Evolutionary conservation across 2,329 filamentous ascomycete genomes (phyloP), one percentile per base, ranked within the genome.

Genomic region (Sclerotinia nivalis): DNA sequence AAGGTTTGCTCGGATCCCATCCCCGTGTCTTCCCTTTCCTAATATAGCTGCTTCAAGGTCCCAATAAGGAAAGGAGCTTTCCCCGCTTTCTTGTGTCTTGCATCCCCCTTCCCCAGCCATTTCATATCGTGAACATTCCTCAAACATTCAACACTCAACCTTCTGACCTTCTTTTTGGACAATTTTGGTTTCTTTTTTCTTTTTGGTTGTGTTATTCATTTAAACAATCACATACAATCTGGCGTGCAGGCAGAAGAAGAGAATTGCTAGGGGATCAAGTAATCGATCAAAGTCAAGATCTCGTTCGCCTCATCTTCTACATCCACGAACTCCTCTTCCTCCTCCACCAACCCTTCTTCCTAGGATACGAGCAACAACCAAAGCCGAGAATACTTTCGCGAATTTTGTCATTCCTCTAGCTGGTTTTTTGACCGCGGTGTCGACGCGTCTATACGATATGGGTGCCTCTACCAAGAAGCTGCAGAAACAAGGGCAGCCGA

Each of bases 391-490:
- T 13, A 59, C 58, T n/a, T 74, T 72, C 40, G 62, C 66, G 25
- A 55, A 73, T 68, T 76, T 75, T 70, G 71, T 73, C 5, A 71
- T 76, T 37, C 73, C 72, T 28, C 60, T 73, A 43, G 71, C 74
- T 40, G 71, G 69, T 25, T 43, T 75, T 40, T 69, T 74, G 49
- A 74, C 66, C n/a, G 43, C 50, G 9, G 25, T 76, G 34, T 52
- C 72, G 54, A 71, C 73, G 59, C 69, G 73, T 65, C 55, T 75
- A 4, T 72, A 74, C 70, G 73, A 77, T 68, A 74, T 76, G 72
- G 75, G 73, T 34, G 72, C 62, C 31, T 62, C 60, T 64, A 40
- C 66, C 15, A 58, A 60, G 28, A 67, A 59, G 22, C 31, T 25
- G 40, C 69, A 68, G 54, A 45, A 69, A n/a, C 47, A 54, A 25